Conservation (phyloP, 176 grass and related monocot genomes). For the Carex pumila region DNA sequence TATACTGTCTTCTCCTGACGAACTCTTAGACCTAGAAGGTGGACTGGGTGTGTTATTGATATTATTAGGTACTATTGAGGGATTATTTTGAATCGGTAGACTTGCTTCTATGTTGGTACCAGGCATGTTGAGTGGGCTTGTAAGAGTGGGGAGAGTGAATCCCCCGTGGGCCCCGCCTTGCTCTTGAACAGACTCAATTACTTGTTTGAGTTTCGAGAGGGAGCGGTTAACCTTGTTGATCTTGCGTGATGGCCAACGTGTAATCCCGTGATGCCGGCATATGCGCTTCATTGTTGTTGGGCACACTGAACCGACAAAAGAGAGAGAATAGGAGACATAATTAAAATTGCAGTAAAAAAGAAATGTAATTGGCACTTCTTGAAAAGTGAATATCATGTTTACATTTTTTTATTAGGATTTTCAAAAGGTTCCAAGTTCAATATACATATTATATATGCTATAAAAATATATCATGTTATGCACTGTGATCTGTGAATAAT, state of each 20-base stretch:
- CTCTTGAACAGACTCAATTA: conserved; percentile 88
- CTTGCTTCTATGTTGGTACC: conserved; percentile 47
- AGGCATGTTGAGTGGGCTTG: conserved; percentile 57
- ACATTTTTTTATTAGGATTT: not conserved
- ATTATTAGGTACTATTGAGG: conserved; percentile 27
- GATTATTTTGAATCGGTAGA: conserved; percentile 31
- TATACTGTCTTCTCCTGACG: conserved; percentile 70
- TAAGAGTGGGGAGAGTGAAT: conserved; percentile 69
- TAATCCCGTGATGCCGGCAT: conserved; percentile 94
- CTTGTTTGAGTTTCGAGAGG: conserved; percentile 81
- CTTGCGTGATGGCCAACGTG: conserved; percentile 89
- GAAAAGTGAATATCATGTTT: not conserved
- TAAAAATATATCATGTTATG: not conserved
- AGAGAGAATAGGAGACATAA: conserved; percentile 5
- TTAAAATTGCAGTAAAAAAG: not conserved
- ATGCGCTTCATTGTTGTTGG: conserved; percentile 99
- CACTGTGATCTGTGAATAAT: not conserved
- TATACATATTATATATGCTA: not conserved
- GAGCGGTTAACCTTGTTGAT: conserved; percentile 99
- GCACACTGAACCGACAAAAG: conserved; percentile 55
- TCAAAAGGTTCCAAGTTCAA: not conserved
- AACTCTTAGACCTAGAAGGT: conserved; percentile 56
- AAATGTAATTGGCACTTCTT: not conserved
- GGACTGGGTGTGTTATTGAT: conserved; percentile 37
- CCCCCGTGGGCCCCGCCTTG: conserved; percentile 41